Base-by-base conservation (phyloP, 75 land plant genomes). In the Cunninghamia lanceolata region DNA sequence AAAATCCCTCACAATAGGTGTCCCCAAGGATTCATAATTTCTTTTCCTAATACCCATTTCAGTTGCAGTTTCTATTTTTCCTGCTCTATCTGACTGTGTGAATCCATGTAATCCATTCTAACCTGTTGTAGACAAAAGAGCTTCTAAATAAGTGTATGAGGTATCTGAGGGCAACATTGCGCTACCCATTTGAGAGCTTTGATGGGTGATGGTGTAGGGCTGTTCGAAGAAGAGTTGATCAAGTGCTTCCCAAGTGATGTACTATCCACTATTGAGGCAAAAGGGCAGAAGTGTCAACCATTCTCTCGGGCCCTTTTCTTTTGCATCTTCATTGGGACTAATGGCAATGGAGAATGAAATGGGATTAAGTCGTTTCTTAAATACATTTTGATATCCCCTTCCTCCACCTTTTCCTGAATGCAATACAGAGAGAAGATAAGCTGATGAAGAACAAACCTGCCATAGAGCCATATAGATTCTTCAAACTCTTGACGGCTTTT, bases 61-160 rank as follows among this genome's bases (percentile, higher is more conserved):
- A n/a, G n/a, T n/a, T n/a, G n/a, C n/a, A n/a, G n/a, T n/a, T n/a
- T n/a, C n/a, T n/a, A n/a, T n/a, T n/a, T n/a, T n/a, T n/a, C n/a
- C n/a, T n/a, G n/a, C n/a, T n/a, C n/a, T n/a, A n/a, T n/a, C n/a
- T n/a, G n/a, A n/a, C n/a, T n/a, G n/a, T n/a, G n/a, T n/a, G n/a
- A n/a, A n/a, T n/a, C n/a, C n/a, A n/a, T n/a, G n/a, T n/a, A n/a
- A n/a, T n/a, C n/a, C n/a, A n/a, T n/a, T n/a, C n/a, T n/a, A n/a
- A 95, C 99, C 95, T 95, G 93, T 85, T 96, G 93, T 86, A 94
- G 86, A 0, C 97, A 94, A 83, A 95, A 97, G 77, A 94, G 94
- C 94, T 95, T 97, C 83, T 95, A 91, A 6, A 97, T 91, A 32
- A 95, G 92, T 3, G 88, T 90, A 53, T 92, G 86, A 50, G 96